phyloP scores from a whole-genome alignment of 495 filamentous ascomycete species.

The Aspergillus haitiensis region DNA sequence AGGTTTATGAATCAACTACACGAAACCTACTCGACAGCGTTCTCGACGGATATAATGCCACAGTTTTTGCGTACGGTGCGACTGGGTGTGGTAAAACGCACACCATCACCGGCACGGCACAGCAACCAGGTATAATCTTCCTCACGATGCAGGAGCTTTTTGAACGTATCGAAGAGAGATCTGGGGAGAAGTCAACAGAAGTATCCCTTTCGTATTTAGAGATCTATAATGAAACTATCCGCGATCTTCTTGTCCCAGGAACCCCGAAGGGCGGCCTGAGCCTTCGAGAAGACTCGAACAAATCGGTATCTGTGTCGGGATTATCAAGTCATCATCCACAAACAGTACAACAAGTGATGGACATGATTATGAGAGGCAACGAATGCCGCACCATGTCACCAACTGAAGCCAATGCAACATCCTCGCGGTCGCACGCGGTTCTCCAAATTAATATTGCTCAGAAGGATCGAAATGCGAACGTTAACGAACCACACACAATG shows the following conservation, averaged over 20 bases:
- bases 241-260: constrained; percentile 85
- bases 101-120: constrained; percentile 91
- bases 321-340: constrained; percentile 89
- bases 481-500: constrained; percentile 96
- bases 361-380: constrained; percentile 97
- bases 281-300: constrained; percentile 92
- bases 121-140: constrained; percentile 97
- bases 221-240: constrained; percentile 99
- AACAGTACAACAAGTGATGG: constrained; percentile 93
- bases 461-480: constrained; percentile 88
- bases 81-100: constrained; percentile 99
- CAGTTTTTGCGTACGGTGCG: constrained; percentile 96
- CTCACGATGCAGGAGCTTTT: constrained; percentile 98
- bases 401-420: constrained; percentile 96
- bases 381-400: constrained; percentile 94
- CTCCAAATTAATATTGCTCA: constrained; percentile 95
- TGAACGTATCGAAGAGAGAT: constrained; percentile 85
- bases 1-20: constrained; percentile 96
- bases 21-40: constrained; percentile 88
- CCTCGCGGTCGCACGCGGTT: constrained; percentile 96
- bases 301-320: constrained; percentile 88
- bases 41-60: constrained; percentile 97
- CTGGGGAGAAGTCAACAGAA: constrained; percentile 83
- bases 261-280: constrained; percentile 85
- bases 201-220: constrained; percentile 94